These are phyloP conservation scores for Pyrus communis DNA, from an alignment of 306 rosid genomes.

Conservation along the genomic window DNA sequence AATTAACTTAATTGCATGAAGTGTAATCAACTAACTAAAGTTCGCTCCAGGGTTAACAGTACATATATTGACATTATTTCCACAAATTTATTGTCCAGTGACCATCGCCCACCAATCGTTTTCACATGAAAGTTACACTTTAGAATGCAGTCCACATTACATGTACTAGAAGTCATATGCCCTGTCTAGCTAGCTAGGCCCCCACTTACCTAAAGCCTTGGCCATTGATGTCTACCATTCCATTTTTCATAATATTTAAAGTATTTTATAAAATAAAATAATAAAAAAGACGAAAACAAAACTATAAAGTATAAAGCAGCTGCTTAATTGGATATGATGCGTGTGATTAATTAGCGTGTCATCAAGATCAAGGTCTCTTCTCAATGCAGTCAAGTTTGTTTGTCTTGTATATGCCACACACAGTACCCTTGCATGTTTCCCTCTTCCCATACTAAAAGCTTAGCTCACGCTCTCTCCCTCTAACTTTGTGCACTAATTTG, in stretches of 20 bases:
- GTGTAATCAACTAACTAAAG: not conserved
- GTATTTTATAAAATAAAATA: not conserved
- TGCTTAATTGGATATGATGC: not conserved
- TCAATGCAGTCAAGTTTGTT: conserved; percentile 30
- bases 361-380: conserved; percentile 2
- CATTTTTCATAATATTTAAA: not conserved
- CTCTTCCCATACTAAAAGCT: conserved; percentile 32
- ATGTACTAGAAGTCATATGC: not conserved
- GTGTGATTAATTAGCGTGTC: not conserved
- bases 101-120: conserved; percentile 3
- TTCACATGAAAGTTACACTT: conserved; percentile 16
- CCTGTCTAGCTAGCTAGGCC: conserved; percentile 9
- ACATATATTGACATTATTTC: not conserved
- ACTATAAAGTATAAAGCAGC: not conserved
- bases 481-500: conserved; percentile 14
- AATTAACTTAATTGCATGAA: not conserved
- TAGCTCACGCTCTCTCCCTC: conserved; percentile 22
- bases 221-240: not conserved
- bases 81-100: not conserved
- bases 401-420: conserved; percentile 34
- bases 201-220: not conserved
- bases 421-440: conserved; percentile 50
- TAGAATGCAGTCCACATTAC: conserved; percentile 1
- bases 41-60: conserved; percentile 4
- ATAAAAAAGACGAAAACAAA: too few relatives aligned